These are phyloP conservation scores for Trichothecium roseum DNA, from an alignment of 2,329 filamentous ascomycete species.

Conservation along the genomic window DNA sequence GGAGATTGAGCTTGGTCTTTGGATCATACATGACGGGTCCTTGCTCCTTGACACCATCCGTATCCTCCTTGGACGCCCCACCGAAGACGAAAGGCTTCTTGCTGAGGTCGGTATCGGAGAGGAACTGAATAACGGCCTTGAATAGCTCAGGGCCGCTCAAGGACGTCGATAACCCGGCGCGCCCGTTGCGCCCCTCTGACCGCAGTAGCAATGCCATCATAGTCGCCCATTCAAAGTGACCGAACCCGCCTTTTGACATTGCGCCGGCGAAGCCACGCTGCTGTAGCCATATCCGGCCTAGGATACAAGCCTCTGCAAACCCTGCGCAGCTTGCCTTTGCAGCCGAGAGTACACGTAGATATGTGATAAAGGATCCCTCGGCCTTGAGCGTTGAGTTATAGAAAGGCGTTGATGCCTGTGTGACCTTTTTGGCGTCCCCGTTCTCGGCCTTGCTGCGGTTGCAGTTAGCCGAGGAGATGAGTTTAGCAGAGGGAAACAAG, in stretches of 20 bases:
- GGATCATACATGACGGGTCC: constrained; percentile 72
- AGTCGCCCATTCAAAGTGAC: constrained; percentile 83
- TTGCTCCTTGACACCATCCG: constrained; percentile 28
- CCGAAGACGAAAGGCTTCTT: constrained; percentile 52
- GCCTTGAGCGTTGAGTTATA: constrained; percentile 82
- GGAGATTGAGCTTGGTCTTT: constrained; percentile 62
- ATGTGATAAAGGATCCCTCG: constrained; percentile 62
- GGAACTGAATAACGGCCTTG: constrained; percentile 84
- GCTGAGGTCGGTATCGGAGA: constrained; percentile 62
- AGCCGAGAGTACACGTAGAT: constrained; percentile 66
- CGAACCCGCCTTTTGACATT: constrained; percentile 73
- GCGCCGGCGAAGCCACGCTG: constrained; percentile 71
- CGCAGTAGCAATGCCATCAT: constrained; percentile 72
- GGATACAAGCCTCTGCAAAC: constrained; percentile 74
- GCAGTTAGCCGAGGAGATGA: constrained; percentile 59
- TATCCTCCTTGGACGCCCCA: constrained; percentile 14
- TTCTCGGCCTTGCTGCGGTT: constrained; percentile 37
- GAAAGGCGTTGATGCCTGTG: constrained; percentile 54
- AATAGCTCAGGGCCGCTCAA: constrained; percentile 91
- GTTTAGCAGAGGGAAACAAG: constrained; percentile 61
- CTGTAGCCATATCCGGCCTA: constrained; percentile 81
- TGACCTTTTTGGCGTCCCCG: constrained; percentile 30
- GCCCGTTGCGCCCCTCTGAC: constrained; percentile 62
- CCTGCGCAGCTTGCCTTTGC: constrained; percentile 57
- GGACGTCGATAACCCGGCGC: constrained; percentile 62